Base-by-base conservation (phyloP, 306 rosid species). In the Gastrolobium bilobum region DNA sequence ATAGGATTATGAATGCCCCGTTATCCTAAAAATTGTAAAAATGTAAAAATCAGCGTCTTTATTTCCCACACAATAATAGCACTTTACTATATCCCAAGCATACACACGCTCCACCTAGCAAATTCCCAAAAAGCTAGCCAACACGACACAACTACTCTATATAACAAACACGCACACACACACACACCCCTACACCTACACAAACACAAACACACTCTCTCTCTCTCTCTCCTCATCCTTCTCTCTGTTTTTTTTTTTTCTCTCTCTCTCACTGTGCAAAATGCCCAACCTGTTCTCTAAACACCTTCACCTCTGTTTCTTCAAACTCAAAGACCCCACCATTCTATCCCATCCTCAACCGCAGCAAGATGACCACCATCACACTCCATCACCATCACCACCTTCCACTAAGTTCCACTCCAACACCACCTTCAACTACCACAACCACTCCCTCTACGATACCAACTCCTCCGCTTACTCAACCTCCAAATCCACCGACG, bases 281-380 rank as follows among this genome's bases (percentile, higher is more conserved):
- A 89, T 87, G 91, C 76, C 93, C 7, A 90, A 33, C 76, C 83
- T 84, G 50, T 77, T 85, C 46, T 86, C 93, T 39, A 92, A 79
- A 71, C 84, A 68, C 38, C 84, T 91, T 31, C 86, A 84, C 51
- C 92, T 87, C 70, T 94, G 95, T 73, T 89, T 92, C 87, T 88
- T 91, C 82, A 90, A 86, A 56, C 87, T 87, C 84, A 91, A 88
- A 75, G 79, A 89, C 83, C 86, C 89, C 6, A 87, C 78, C 62
- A 70, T 79, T 73, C 79, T 84, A 44, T 56, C 88, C 14, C 81
- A 88, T 5, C 82, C 87, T 30, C 40, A 52, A n/a, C 31, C 79
- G 29, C 51, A 73, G 0, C 39, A 71, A 20, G 26, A 20, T 20
- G 26, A 20, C 26, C 26, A 20, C 26, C 26, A 20, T 20, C 26